Percentiles rank a stretch among this genome's conserved stretches.
Evolutionary conservation across 129 eudicot species (phyloP).

Genomic region (Flaveria robusta): DNA sequence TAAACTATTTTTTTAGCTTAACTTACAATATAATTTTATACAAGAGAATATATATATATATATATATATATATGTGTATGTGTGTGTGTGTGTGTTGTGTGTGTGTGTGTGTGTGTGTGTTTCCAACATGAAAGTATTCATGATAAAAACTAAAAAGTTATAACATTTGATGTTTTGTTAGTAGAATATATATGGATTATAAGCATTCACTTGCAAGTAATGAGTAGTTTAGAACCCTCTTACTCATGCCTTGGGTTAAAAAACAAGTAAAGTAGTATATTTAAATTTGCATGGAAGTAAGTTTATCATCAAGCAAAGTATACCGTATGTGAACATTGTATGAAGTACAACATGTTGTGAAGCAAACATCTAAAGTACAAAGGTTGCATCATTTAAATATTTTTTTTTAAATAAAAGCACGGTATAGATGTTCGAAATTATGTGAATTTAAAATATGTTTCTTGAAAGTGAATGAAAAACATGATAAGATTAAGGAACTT

Average conservation of each 20-base stretch:
- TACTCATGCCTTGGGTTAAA: constrained; percentile 10
- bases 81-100: not conserved
- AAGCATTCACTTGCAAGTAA: not conserved
- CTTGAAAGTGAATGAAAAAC: not conserved
- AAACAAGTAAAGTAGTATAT: constrained; percentile 29
- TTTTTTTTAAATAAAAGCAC: not conserved
- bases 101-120: not conserved
- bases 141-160: not conserved
- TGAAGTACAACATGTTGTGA: not conserved
- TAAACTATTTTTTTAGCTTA: not conserved
- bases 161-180: not conserved
- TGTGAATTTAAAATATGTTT: not conserved
- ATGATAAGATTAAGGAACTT: not conserved
- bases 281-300: constrained; percentile 4
- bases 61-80: too few species aligned
- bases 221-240: constrained; percentile 26
- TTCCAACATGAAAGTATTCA: not conserved
- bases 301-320: constrained; percentile 28
- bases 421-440: not conserved
- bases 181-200: not conserved
- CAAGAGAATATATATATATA: not conserved
- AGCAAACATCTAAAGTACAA: constrained; percentile 10
- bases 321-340: constrained; percentile 5
- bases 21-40: not conserved
- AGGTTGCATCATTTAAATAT: not conserved